Base-by-base conservation (phyloP, 345 rosid genomes). In the Noccaea bulbosa region DNA sequence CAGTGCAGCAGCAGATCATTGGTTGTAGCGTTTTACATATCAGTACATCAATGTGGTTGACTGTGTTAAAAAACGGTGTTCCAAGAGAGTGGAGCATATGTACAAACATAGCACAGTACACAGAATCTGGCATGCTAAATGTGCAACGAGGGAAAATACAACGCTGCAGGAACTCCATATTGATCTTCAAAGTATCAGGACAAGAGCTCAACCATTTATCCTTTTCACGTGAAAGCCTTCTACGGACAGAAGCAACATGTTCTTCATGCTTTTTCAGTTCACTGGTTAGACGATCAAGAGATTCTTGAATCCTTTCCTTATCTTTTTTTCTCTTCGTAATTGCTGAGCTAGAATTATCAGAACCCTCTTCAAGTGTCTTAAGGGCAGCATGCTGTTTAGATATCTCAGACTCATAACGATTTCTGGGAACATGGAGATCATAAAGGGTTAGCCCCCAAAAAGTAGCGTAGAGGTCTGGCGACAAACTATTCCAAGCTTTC, bases 1-100 rank as follows among this genome's bases (percentile, higher is more conserved):
- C 99, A 44, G 99, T 95, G 82, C 99, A 90, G 87, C 98, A 95
- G 85, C 99, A 95, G 77, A 95, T 95, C 99, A 95, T 95, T 33
- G 99, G 99, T 85, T 95, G 99, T 34, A 95, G 77, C 17, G 96
- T 95, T 77, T 92, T 95, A 79, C 99, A 95, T 61, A 95, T 90
- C 65, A 95, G 85, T 59, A 90, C 98, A 77, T 95, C 99, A 61
- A 95, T 88, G 86, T 95, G 99, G 79, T 95, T 95, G 58, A 95
- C 99, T 5, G 99, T 95, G 81, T 95, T 95, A 75, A 95, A 95
- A 78, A 83, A 95, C 16, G 99, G 99, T 11, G 99, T 92, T 56
- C 99, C 99, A 62, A 95, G 91, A 52, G 94, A 88, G 77, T 95
- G 99, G 80, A 95, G 98, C 50, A 92, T 88, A 68, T 87, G 93